Evolutionary conservation across 257 asterid species (phyloP).

Genomic region (Cynanchum wilfordii): DNA sequence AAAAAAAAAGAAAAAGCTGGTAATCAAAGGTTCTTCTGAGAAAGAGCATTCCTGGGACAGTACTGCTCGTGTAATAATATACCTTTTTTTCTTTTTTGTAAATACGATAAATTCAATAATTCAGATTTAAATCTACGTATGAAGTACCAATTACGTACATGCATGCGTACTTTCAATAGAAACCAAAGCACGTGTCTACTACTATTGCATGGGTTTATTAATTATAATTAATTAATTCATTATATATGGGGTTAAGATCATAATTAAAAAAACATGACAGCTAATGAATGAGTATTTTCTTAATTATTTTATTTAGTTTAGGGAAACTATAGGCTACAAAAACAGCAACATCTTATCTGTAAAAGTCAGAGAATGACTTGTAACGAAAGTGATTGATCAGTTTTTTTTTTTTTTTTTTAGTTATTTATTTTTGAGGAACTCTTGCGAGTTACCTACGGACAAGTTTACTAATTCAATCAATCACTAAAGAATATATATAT

Average conservation of each 20-base stretch:
- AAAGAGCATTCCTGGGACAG: slow-evolving; percentile 4
- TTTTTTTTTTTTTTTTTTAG: no score
- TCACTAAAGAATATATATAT: slow-evolving; percentile 1
- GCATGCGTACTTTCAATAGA: slow-evolving; percentile 17
- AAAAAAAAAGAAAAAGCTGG: no score
- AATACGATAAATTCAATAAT: neutral
- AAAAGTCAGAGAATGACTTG: slow-evolving; percentile 27
- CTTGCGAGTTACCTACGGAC: slow-evolving; percentile 13
- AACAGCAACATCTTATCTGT: slow-evolving; percentile 17
- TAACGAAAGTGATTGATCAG: slow-evolving; percentile 16
- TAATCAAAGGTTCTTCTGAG: neutral
- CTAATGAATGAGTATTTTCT: slow-evolving; percentile 14
- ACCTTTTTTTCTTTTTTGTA: neutral
- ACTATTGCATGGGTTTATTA: slow-evolving; percentile 9
- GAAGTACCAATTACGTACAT: slow-evolving; percentile 20
- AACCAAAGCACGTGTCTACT: slow-evolving; percentile 22
- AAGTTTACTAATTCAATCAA: slow-evolving; percentile 1
- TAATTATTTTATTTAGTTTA: no score
- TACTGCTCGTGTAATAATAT: no score
- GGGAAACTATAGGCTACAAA: neutral
- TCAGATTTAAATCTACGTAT: neutral
- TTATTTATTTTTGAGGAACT: neutral
- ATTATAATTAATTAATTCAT: neutral
- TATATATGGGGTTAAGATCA: neutral
- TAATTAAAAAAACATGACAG: slow-evolving; percentile 14